Base-by-base conservation (phyloP, 1,139 yeast genomes). In the Pneumocystis jirovecii region DNA sequence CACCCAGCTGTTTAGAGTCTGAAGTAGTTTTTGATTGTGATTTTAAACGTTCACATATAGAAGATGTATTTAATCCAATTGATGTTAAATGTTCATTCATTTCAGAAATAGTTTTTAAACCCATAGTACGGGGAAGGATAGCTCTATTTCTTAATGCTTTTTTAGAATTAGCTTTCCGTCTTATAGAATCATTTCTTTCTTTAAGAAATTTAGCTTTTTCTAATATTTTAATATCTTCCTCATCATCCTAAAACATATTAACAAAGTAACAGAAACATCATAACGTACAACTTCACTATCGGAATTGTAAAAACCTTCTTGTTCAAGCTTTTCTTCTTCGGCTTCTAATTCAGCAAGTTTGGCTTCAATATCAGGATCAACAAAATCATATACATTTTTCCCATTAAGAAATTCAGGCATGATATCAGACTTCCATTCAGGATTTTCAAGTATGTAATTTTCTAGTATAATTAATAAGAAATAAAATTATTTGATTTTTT, bases 331-430 rank as follows among this genome's bases (percentile, higher is more conserved):
- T 76, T 91, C 97, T 80, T 93, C 99, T 77, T 93, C 99, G 69
- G 88, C 97, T 78, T 93, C 99, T 70, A 93, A 81, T 21, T 96
- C 96, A 77, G 89, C 89, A 75, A 93, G 82, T 78, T 93, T 93
- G 71, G 89, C 87, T 65, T 91, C 87, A 74, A 93, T 93, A 71
- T 95, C 98, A 61, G 96, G 89, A 74, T 93, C 99, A 76, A 95
- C 83, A 85, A 87, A 93, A 77, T 93, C 99, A 78, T 91, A 91
- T 68, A 93, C 96, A 76, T 93, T 93, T 80, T 86, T 87, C 78
- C 99, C 99, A 73, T 93, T 91, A 76, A 93, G 80, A 66, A 93
- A 82, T 80, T 93, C 99, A 35, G 99, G 99, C 90, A 95, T 90
- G 70, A 86, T 82, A 76, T 93, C 99, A 70, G 89, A 84, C 83